phyloP scores from a whole-genome alignment of 202 grass and related monocot genomes.

The Cymbopogon flexuosus region DNA sequence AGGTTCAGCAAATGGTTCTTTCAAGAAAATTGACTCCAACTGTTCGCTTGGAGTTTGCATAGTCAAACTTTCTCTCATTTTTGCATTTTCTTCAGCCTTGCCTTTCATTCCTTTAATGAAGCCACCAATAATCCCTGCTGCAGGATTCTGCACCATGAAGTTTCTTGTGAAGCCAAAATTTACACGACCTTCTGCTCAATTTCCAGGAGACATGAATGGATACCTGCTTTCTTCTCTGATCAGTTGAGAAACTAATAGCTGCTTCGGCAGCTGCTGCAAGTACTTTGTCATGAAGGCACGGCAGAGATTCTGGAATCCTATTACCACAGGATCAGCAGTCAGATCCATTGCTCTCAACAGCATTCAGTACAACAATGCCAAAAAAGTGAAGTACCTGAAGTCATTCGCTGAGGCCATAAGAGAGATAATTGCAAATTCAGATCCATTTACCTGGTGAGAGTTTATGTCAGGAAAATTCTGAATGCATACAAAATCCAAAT shows the following conservation, averaged over 20 bases:
- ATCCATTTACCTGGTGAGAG: conserved; percentile 60
- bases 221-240: conserved; percentile 84
- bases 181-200: background rate
- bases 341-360: conserved; percentile 2
- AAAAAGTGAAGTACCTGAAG: conserved; percentile 64
- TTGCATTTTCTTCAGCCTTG: conserved; percentile 48
- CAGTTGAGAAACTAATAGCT: conserved; percentile 52
- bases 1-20: conserved; percentile 47
- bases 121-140: conserved; percentile 68
- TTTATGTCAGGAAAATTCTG: conserved; percentile 18
- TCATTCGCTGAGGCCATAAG: conserved; percentile 59
- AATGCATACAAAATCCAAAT: conserved; percentile 12
- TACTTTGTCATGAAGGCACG: conserved; percentile 91
- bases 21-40: conserved; percentile 70
- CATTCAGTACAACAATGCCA: conserved; percentile 2
- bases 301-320: conserved; percentile 80
- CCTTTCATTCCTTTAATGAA: conserved; percentile 85
- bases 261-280: conserved; percentile 85
- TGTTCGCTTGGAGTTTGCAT: conserved; percentile 30
- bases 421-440: conserved; percentile 77
- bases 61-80: conserved; percentile 42
- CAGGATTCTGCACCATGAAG: conserved; percentile 42
- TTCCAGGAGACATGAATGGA: background rate
- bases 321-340: conserved; percentile 14
- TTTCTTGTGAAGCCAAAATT: conserved; percentile 30